These are phyloP conservation scores for Microbotryum intermedium DNA, from an alignment of 1,284 basidiomycete species.

Conservation along the genomic window DNA sequence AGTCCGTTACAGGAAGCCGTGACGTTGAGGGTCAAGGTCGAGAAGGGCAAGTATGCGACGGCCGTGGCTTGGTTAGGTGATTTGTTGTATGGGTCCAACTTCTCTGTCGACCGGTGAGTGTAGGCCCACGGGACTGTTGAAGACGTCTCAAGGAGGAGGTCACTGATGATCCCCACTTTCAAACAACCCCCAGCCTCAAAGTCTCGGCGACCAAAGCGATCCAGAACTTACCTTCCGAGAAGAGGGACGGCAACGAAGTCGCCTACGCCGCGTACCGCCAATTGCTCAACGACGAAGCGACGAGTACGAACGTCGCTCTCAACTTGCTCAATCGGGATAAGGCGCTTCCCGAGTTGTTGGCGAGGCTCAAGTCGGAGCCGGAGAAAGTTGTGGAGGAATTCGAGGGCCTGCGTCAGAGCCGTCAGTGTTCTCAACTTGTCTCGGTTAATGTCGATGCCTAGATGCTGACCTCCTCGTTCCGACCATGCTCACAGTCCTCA, in stretches of 20 bases:
- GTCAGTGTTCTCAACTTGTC: slow-evolving; percentile 47
- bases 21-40: slow-evolving; percentile 73
- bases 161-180: not conserved
- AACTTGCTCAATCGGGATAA: slow-evolving; percentile 67
- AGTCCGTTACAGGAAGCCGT: slow-evolving; percentile 63
- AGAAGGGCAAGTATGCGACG: slow-evolving; percentile 66
- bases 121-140: too few species aligned
- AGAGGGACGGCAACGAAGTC: slow-evolving; percentile 78
- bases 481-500: slow-evolving; percentile 51
- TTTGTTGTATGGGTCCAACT: slow-evolving; percentile 71
- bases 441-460: not conserved
- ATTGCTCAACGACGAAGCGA: slow-evolving; percentile 46
- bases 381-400: slow-evolving; percentile 62
- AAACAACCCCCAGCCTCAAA: slow-evolving; percentile 57
- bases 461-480: not conserved
- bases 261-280: slow-evolving; percentile 63
- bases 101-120: slow-evolving; percentile 69
- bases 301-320: slow-evolving; percentile 63
- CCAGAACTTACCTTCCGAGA: slow-evolving; percentile 86
- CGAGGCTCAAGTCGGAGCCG: slow-evolving; percentile 65
- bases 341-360: slow-evolving; percentile 66
- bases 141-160: too few species aligned
- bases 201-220: slow-evolving; percentile 81
- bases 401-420: slow-evolving; percentile 57
- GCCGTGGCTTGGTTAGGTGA: slow-evolving; percentile 84